Percentiles rank a stretch among this genome's conserved stretches.
phyloP scores from a whole-genome alignment of 78 protist species.

The Tieghemostelium lacteum region DNA sequence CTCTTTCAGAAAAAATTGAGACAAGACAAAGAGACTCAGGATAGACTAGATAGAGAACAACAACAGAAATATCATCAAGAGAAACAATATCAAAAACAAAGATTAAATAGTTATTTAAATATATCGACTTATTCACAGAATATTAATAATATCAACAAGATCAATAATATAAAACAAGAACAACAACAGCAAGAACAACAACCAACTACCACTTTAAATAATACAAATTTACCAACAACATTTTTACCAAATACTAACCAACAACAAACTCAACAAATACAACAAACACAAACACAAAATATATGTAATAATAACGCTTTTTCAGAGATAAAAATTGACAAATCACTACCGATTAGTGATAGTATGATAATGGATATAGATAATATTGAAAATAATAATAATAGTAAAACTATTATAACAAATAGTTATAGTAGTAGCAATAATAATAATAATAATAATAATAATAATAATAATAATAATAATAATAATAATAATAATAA shows the following conservation, averaged over 20 bases:
- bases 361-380: neutral
- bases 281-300: neutral
- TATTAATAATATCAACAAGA: neutral
- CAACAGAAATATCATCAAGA: neutral
- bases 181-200: neutral
- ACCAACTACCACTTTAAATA: neutral
- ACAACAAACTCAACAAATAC: no score
- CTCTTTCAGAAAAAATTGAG: neutral
- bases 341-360: neutral
- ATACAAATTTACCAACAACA: neutral
- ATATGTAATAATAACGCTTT: neutral
- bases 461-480: neutral
- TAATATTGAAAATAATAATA: neutral
- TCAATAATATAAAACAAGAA: neutral
- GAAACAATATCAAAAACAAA: neutral
- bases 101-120: no score
- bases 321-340: neutral
- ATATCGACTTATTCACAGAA: neutral
- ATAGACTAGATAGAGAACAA: neutral
- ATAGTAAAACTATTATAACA: neutral
- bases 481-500: conserved; percentile 11
- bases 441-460: conserved; percentile 6
- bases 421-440: conserved; percentile 3
- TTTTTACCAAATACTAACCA: neutral
- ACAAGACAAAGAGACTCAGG: neutral